Evolutionary conservation across 768 basidiomycete species (phyloP), one percentile per base, ranked within the genome.

Genomic region (Mycena galopus): DNA sequence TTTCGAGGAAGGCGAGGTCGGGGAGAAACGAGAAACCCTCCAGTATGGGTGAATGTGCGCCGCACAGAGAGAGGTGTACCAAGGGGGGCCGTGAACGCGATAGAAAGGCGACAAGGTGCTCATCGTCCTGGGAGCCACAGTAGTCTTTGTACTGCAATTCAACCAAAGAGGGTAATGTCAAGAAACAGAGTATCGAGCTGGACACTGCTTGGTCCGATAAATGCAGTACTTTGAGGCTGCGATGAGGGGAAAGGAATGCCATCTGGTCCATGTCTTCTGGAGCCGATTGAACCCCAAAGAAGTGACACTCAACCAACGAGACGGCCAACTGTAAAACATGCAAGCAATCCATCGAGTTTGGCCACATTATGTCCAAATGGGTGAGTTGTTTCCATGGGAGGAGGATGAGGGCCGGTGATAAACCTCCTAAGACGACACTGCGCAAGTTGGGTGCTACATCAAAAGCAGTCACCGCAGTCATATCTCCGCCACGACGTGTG

Each of bases 301-400:
- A 63, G 17, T n/a, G 44, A n/a, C 67, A 69, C 16, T 62, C 37
- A 3, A 61, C 53, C 37, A 69, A 50, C 2, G 29, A 42, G 25
- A 47, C 39, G 0, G 68, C 61, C n/a, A 1, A 16, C 19, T 17
- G 51, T 25, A 69, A n/a, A 29, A 63, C 53, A 2, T 63, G 30
- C 2, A 56, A 17, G 16, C 68, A 69, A 11, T 62, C 21, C 33
- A 16, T 17, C 0, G 21, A 35, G 2, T 8, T 19, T 1, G 53
- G 21, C 2, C 14, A 2, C 3, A 27, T 9, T 37, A 32, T 58
- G 0, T 10, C 12, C 17, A 67, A 67, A 27, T 53, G 32, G n/a
- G 67, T 69, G 21, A 69, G 67, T 23, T 69, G 67, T 1, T 9
- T 21, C 67, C 60, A 69, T 9, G 60, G 67, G 23, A 68, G 27